These are phyloP conservation scores for Sporisorium scitamineum DNA, from an alignment of 1,284 basidiomycete genomes.

Conservation along the genomic window DNA sequence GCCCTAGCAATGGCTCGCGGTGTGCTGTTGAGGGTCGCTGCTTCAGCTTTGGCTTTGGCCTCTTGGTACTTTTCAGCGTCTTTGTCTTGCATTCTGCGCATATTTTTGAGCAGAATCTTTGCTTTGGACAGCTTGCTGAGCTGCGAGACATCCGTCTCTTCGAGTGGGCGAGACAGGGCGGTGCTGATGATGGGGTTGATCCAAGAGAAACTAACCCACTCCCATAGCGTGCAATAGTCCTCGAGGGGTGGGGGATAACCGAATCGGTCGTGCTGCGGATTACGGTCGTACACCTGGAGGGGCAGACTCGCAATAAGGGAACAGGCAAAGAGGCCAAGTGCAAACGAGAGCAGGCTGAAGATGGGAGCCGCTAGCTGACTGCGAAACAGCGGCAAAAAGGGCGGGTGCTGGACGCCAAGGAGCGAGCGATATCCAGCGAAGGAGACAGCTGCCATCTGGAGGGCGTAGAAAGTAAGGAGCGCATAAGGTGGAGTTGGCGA, in stretches of 20 bases:
- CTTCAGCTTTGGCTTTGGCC: slow-evolving; percentile 13
- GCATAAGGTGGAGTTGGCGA: slow-evolving; percentile 33
- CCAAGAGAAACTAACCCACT: slow-evolving; percentile 83
- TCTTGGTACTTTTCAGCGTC: slow-evolving; percentile 16
- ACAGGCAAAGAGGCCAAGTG: slow-evolving; percentile 6
- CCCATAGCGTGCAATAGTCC: slow-evolving; percentile 79
- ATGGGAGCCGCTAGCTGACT: slow-evolving; percentile 24
- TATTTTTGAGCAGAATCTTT: slow-evolving; percentile 35
- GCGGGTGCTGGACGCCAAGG: slow-evolving; percentile 15
- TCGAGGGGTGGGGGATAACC: slow-evolving; percentile 75
- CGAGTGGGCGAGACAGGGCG: slow-evolving; percentile 29
- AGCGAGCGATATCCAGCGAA: slow-evolving; percentile 26
- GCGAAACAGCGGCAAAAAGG: slow-evolving; percentile 11
- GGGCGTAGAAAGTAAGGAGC: slow-evolving; percentile 20
- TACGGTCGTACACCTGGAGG: slow-evolving; percentile 36
- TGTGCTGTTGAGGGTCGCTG: not conserved
- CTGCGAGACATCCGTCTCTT: slow-evolving; percentile 50
- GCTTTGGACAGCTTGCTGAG: slow-evolving; percentile 39
- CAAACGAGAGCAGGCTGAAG: slow-evolving; percentile 16
- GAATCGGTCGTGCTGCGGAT: slow-evolving; percentile 26
- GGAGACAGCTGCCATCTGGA: slow-evolving; percentile 16
- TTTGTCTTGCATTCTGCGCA: slow-evolving; percentile 19
- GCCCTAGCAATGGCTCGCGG: not conserved
- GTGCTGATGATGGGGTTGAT: slow-evolving; percentile 71
- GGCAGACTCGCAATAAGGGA: slow-evolving; percentile 32